These are phyloP conservation scores for Hirschioporus abietinus DNA, from an alignment of 768 basidiomycete genomes.

Conservation along the genomic window DNA sequence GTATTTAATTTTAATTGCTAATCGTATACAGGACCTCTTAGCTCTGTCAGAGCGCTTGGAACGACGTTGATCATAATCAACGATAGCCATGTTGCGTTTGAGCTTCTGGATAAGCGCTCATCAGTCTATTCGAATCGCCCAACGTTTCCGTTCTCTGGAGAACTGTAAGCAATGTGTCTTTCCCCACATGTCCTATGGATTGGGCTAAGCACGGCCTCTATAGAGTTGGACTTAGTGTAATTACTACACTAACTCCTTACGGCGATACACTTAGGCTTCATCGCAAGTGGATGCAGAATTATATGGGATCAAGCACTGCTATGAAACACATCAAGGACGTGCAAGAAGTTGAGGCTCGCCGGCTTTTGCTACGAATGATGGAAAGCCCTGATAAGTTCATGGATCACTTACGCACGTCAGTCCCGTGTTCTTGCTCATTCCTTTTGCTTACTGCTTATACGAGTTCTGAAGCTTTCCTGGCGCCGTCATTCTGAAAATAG, in stretches of 20 bases:
- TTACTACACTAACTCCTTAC: constrained; percentile 51
- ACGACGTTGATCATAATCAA: constrained; percentile 30
- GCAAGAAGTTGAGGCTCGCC: constrained; percentile 48
- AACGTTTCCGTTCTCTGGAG: constrained; percentile 59
- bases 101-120: constrained; percentile 67
- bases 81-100: constrained; percentile 49
- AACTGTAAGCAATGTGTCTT: constrained; percentile 44
- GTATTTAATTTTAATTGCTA: background rate
- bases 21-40: background rate
- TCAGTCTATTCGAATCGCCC: constrained; percentile 74
- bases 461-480: background rate
- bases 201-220: background rate
- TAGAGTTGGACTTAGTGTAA: background rate
- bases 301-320: constrained; percentile 48
- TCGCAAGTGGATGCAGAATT: constrained; percentile 60
- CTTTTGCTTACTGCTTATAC: background rate
- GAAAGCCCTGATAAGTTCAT: background rate
- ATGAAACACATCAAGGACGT: constrained; percentile 26
- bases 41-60: background rate
- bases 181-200: background rate
- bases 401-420: background rate
- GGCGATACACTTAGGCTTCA: constrained; percentile 59
- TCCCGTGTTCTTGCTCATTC: background rate
- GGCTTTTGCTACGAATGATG: constrained; percentile 34
- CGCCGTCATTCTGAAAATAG: background rate